Evolutionary conservation across 306 rosid genomes (phyloP).

Genomic region (Astragalus glycyphyllos): DNA sequence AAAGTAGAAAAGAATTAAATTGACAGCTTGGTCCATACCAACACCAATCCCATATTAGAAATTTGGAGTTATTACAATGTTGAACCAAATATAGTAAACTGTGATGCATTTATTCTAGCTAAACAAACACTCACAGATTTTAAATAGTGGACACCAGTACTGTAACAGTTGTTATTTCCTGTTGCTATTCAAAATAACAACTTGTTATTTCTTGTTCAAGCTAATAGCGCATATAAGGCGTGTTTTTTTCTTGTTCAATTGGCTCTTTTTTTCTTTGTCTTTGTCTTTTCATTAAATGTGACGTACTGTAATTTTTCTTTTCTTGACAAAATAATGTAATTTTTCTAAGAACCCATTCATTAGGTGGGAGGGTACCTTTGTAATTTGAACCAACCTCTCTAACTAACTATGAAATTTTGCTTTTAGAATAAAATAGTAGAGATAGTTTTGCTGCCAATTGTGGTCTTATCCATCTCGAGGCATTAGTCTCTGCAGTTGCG

Average conservation of each 20-base stretch:
- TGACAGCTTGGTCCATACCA: constrained; percentile 42
- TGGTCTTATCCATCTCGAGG: too few species aligned
- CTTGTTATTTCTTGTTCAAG: too few species aligned
- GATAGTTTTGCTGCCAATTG: too few species aligned
- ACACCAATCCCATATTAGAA: constrained; percentile 39
- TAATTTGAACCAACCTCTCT: neutral
- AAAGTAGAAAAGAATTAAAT: constrained; percentile 39
- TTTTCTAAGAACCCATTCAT: neutral
- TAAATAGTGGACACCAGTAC: constrained; percentile 19
- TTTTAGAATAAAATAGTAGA: too few species aligned
- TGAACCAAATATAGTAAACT: constrained; percentile 45
- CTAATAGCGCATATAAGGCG: too few species aligned
- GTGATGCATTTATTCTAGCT: constrained; percentile 44
- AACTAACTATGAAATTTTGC: neutral
- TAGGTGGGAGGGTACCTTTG: neutral
- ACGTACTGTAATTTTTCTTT: neutral
- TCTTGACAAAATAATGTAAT: too few species aligned
- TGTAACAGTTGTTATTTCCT: neutral
- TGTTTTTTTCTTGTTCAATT: too few species aligned
- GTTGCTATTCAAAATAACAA: too few species aligned
- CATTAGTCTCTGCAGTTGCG: too few species aligned
- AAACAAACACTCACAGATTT: constrained; percentile 19
- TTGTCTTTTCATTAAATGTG: constrained; percentile 25
- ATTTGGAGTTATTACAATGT: constrained; percentile 44
- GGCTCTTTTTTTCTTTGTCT: neutral